Base-by-base conservation (phyloP, 176 grass and related monocot genomes). In the Raddia guianensis region DNA sequence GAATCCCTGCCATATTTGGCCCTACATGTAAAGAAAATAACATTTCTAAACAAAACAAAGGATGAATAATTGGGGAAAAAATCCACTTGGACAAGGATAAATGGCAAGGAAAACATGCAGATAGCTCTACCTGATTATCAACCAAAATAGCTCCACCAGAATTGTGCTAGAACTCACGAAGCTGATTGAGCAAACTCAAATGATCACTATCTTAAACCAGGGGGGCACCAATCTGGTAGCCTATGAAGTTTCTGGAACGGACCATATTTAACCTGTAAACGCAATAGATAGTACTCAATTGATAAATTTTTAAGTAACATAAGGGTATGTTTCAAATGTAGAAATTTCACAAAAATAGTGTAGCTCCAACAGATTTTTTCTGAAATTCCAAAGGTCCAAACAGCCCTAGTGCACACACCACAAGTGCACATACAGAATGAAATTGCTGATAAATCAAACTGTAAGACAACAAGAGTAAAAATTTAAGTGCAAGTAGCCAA, bases 81-180 rank as follows among this genome's bases (percentile, higher is more conserved):
- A 83, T 61, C 75, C 84, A 99, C 96, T 90, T 99, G 92, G 79
- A 99, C 93, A 58, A 99, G 88, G 72, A 99, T 99, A 84, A 99
- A 99, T 59, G 96, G 96, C 76, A 99, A 91, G 83, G 88, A 79
- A 61, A 65, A 88, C 75, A 53, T 58, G 45, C 14, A 35, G 44
- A 68, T 78, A 84, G 37, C 61, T 80, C 21, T 82, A n/a, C n/a
- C n/a, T n/a, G n/a, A n/a, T n/a, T n/a, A n/a, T n/a, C n/a, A n/a
- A n/a, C n/a, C n/a, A n/a, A n/a, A n/a, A n/a, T n/a, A n/a, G n/a
- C n/a, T n/a, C n/a, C n/a, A n/a, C n/a, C n/a, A n/a, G n/a, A n/a
- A 96, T 82, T 94, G 87, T 92, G 85, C 94, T 91, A 97, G 59
- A 97, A 97, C 50, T 86, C 86, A 6, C 87, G 85, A 71, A 97